These are phyloP conservation scores for Aspergillus eucalypticola DNA, from an alignment of 2,329 filamentous ascomycete genomes.

Conservation along the genomic window DNA sequence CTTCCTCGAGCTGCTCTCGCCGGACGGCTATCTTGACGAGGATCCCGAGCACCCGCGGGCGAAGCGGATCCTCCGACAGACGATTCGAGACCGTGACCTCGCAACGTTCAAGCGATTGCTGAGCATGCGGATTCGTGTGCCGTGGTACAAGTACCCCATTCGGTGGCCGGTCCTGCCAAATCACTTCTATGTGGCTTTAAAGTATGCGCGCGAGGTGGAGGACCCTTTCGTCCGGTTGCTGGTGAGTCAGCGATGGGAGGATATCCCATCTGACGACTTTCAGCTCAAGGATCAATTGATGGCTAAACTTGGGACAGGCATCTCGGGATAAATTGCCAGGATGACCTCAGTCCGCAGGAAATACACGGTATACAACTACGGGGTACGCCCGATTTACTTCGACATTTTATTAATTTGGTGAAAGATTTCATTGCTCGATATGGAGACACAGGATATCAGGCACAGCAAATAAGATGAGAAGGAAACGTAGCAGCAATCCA, in stretches of 20 bases:
- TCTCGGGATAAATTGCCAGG: background rate
- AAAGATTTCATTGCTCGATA: too few relatives aligned
- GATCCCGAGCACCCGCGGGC: constrained; percentile 32
- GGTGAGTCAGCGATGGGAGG: constrained; percentile 35
- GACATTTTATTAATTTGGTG: too few relatives aligned
- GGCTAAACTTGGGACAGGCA: constrained; percentile 14
- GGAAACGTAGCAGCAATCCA: too few relatives aligned
- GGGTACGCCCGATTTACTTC: background rate
- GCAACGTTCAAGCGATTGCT: constrained; percentile 36
- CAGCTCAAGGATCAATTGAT: constrained; percentile 28
- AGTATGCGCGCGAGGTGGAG: constrained; percentile 26
- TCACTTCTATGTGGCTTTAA: constrained; percentile 35
- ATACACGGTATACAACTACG: background rate
- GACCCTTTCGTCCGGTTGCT: constrained; percentile 40
- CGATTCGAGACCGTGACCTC: constrained; percentile 39
- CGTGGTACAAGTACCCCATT: constrained; percentile 33
- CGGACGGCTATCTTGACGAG: constrained; percentile 41
- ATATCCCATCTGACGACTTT: constrained; percentile 27
- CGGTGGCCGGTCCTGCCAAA: constrained; percentile 36
- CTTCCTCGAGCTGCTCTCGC: constrained; percentile 40
- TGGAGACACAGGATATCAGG: background rate
- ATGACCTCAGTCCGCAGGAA: background rate
- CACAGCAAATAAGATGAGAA: too few relatives aligned
- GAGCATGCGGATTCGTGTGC: constrained; percentile 31
- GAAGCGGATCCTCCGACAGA: constrained; percentile 31